phyloP scores from a whole-genome alignment of 192 early-diverging fungal species.

The Oehlia diaphana region DNA sequence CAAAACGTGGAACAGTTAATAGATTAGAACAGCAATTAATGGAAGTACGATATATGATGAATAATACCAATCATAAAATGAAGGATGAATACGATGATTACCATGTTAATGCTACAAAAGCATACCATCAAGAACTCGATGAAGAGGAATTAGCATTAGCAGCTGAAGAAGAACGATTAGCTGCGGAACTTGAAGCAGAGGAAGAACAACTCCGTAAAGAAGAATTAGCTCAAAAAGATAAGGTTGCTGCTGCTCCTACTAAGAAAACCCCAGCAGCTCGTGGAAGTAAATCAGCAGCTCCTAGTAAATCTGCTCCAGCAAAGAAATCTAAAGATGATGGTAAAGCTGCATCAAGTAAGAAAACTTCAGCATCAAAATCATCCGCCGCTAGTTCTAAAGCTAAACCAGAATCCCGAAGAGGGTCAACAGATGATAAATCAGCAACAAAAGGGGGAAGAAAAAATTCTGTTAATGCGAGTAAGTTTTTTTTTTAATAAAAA shows the following conservation, averaged over 20 bases:
- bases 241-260: neutral
- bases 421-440: constrained; percentile 10
- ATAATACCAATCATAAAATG: constrained; percentile 5
- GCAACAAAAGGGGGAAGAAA: neutral
- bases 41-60: constrained; percentile 23
- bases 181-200: neutral
- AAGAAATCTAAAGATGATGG: constrained; percentile 7
- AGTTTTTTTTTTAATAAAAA: neutral
- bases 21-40: constrained; percentile 33
- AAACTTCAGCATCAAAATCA: constrained; percentile 10
- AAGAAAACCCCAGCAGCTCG: constrained; percentile 3
- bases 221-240: neutral
- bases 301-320: neutral
- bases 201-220: neutral
- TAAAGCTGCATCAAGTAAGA: neutral
- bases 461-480: neutral
- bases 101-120: neutral
- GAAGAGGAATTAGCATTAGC: neutral
- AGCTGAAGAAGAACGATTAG: neutral
- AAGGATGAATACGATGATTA: constrained; percentile 17
- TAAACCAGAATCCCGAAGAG: neutral
- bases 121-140: neutral
- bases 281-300: neutral
- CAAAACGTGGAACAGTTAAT: constrained; percentile 34
- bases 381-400: neutral